Evolutionary conservation across 164 flowering plant species (phyloP).

Genomic region (Liriodendron chinense): DNA sequence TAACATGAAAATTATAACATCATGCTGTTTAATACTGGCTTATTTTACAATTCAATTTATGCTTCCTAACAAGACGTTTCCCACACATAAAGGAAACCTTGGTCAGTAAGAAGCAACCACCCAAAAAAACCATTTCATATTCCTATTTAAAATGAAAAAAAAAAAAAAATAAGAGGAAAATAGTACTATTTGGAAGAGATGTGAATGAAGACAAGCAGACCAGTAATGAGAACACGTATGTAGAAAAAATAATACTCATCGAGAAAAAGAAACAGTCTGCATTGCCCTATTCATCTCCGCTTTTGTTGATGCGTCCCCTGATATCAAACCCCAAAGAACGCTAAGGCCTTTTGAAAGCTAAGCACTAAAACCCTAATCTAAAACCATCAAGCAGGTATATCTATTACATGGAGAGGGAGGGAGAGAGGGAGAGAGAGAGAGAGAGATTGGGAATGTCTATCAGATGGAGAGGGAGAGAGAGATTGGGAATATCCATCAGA

Average conservation of each 20-base stretch:
- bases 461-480: too few relatives aligned
- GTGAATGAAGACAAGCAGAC: slow-evolving; percentile 7
- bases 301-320: slow-evolving; percentile 13
- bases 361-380: background rate
- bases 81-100: background rate
- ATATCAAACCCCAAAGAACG: slow-evolving; percentile 7
- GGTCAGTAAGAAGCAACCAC: slow-evolving; percentile 6
- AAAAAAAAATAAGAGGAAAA: background rate
- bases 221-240: background rate
- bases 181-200: background rate
- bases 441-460: too few relatives aligned
- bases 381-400: too few relatives aligned
- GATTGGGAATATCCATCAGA: too few relatives aligned
- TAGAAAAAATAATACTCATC: background rate
- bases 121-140: background rate
- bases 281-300: slow-evolving; percentile 13
- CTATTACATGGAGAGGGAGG: too few relatives aligned
- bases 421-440: too few relatives aligned
- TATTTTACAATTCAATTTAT: background rate
- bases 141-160: background rate
- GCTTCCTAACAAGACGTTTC: slow-evolving; percentile 4
- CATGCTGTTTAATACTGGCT: slow-evolving; percentile 19
- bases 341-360: slow-evolving; percentile 25
- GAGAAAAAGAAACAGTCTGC: background rate
- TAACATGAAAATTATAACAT: background rate